Evolutionary conservation across 495 filamentous ascomycete species (phyloP).

Genomic region (Podospora australis): DNA sequence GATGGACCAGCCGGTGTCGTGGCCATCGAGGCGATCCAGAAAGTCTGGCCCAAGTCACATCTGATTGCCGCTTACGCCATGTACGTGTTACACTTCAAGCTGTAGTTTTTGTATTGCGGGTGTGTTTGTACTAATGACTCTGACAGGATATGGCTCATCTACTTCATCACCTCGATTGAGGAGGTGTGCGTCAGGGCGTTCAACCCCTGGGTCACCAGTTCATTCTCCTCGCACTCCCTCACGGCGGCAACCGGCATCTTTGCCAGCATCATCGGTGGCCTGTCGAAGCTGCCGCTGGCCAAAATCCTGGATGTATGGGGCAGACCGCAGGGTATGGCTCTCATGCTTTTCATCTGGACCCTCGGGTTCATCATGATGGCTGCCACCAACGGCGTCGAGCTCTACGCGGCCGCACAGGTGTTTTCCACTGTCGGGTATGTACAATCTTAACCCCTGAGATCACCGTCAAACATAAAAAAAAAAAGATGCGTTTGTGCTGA

Average conservation of each 20-base stretch:
- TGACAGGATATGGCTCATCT: slow-evolving; percentile 46
- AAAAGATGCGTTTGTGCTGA: neutral
- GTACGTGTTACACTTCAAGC: too few species aligned
- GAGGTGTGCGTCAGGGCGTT: slow-evolving; percentile 35
- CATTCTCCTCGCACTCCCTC: slow-evolving; percentile 42
- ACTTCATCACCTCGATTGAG: slow-evolving; percentile 45
- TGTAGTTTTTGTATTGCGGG: too few species aligned
- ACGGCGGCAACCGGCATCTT: slow-evolving; percentile 44
- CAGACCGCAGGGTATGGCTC: slow-evolving; percentile 36
- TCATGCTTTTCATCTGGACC: slow-evolving; percentile 19
- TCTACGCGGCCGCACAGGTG: slow-evolving; percentile 45
- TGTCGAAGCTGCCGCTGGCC: slow-evolving; percentile 54
- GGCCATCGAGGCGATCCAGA: slow-evolving; percentile 9
- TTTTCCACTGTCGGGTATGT: slow-evolving; percentile 41
- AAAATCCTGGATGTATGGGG: slow-evolving; percentile 64
- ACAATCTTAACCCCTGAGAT: too few species aligned
- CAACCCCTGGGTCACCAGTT: slow-evolving; percentile 41
- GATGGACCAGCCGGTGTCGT: slow-evolving; percentile 11
- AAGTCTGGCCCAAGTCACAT: slow-evolving; percentile 11
- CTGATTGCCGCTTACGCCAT: slow-evolving; percentile 11
- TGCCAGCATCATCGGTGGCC: slow-evolving; percentile 53
- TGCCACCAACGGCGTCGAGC: slow-evolving; percentile 36
- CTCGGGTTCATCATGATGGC: slow-evolving; percentile 46
- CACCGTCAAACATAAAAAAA: too few species aligned
- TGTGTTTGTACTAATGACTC: too few species aligned